Evolutionary conservation across 352 stramenopile species (phyloP).

Genomic region (Phytophthora hybrid): DNA sequence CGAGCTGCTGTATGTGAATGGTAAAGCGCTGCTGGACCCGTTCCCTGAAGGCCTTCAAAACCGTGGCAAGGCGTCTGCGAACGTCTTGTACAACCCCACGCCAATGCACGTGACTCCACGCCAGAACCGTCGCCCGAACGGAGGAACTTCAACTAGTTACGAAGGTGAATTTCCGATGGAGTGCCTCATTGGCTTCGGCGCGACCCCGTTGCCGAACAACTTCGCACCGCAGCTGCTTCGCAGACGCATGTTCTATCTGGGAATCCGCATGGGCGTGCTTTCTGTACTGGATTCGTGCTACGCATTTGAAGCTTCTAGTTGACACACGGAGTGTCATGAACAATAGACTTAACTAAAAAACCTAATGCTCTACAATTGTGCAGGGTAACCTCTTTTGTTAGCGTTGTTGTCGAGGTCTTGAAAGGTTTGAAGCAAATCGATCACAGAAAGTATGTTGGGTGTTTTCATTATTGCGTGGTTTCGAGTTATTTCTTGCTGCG

Average conservation of each 20-base stretch:
- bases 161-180: conserved; percentile 42
- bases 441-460: too few relatives aligned
- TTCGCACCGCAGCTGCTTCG: conserved; percentile 48
- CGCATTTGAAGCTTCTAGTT: conserved; percentile 9
- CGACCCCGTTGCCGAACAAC: conserved; percentile 37
- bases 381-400: too few relatives aligned
- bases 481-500: too few relatives aligned
- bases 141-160: conserved; percentile 26
- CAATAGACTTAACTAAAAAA: neutral
- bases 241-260: conserved; percentile 52
- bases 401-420: too few relatives aligned
- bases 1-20: conserved; percentile 63
- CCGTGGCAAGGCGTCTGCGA: conserved; percentile 33
- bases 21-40: conserved; percentile 60
- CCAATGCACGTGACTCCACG: conserved; percentile 53
- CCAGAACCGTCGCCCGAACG: conserved; percentile 36
- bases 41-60: conserved; percentile 41
- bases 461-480: too few relatives aligned
- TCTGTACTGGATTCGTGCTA: conserved; percentile 45
- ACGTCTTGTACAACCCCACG: conserved; percentile 52
- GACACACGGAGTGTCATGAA: neutral
- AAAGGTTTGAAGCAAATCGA: too few relatives aligned
- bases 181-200: conserved; percentile 54
- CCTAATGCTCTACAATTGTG: too few relatives aligned
- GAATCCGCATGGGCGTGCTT: conserved; percentile 38